Conservation (phyloP, 352 stramenopile species). For the Phytophthora pseudosyringae region DNA sequence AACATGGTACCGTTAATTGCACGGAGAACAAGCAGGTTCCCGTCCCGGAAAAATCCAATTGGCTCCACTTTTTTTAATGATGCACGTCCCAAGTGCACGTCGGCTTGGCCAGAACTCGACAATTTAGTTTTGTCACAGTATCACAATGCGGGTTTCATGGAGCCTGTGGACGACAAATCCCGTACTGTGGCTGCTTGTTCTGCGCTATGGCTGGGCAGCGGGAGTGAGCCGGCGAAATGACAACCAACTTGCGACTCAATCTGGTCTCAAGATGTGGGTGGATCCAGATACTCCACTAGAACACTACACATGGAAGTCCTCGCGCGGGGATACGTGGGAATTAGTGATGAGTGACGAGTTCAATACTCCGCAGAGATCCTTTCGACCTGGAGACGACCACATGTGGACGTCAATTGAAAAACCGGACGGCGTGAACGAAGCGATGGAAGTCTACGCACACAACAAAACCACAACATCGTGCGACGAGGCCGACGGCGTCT, state of each 20-base stretch:
- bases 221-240: slow-evolving; percentile 16
- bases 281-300: slow-evolving; percentile 50
- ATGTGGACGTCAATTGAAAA: slow-evolving; percentile 94
- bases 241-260: slow-evolving; percentile 37
- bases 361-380: slow-evolving; percentile 79
- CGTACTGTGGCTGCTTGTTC: too few relatives aligned
- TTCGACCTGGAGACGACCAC: slow-evolving; percentile 90
- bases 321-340: slow-evolving; percentile 70
- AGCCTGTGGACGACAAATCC: too few relatives aligned
- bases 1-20: too few relatives aligned
- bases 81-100: too few relatives aligned
- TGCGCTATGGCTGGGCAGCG: slow-evolving; percentile 10
- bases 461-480: slow-evolving; percentile 65
- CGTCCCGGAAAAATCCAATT: too few relatives aligned
- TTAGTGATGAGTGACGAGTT: slow-evolving; percentile 97
- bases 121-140: too few relatives aligned
- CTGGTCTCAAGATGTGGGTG: slow-evolving; percentile 55
- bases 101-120: too few relatives aligned
- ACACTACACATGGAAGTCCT: slow-evolving; percentile 35
- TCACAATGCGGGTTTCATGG: too few relatives aligned
- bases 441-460: slow-evolving; percentile 93
- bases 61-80: too few relatives aligned
- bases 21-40: too few relatives aligned
- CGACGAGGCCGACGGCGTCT: slow-evolving; percentile 30
- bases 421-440: slow-evolving; percentile 91